Evolutionary conservation across 1,284 basidiomycete species (phyloP).

Genomic region (Spongiforma sp.): DNA sequence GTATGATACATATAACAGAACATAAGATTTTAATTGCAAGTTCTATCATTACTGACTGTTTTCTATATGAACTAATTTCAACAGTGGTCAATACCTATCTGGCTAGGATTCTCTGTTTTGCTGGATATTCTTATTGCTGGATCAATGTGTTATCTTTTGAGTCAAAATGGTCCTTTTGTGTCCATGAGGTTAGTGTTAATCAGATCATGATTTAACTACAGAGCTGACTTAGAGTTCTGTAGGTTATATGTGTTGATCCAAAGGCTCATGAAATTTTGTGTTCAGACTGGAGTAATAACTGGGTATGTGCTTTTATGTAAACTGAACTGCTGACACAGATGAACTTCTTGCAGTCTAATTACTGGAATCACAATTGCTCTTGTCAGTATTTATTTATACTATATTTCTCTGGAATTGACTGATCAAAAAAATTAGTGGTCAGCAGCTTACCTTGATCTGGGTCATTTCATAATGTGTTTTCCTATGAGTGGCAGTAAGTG

Average conservation of each 20-base stretch:
- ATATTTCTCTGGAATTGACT: background rate
- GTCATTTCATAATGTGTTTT: conserved; percentile 27
- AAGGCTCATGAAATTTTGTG: conserved; percentile 21
- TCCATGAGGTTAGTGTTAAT: conserved; percentile 18
- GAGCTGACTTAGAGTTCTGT: background rate
- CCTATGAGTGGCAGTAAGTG: conserved; percentile 29
- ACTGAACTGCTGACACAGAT: background rate
- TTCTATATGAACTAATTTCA: background rate
- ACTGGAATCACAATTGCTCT: conserved; percentile 16
- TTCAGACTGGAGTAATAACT: conserved; percentile 35
- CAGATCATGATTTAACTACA: background rate
- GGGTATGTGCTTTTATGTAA: conserved; percentile 12
- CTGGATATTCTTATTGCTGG: conserved; percentile 27
- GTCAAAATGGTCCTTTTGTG: background rate
- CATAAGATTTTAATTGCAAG: conserved; percentile 8
- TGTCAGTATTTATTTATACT: conserved; percentile 14
- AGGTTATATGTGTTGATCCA: conserved; percentile 23
- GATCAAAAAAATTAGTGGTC: conserved; percentile 18
- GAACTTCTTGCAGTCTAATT: conserved; percentile 12
- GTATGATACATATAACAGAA: background rate
- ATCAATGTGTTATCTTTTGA: conserved; percentile 22
- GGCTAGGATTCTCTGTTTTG: conserved; percentile 30
- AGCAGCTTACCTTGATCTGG: conserved; percentile 16
- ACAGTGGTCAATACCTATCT: conserved; percentile 26
- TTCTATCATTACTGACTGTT: background rate